phyloP scores from a whole-genome alignment of 495 filamentous ascomycete genomes.

The Aspergillus ostianus region DNA sequence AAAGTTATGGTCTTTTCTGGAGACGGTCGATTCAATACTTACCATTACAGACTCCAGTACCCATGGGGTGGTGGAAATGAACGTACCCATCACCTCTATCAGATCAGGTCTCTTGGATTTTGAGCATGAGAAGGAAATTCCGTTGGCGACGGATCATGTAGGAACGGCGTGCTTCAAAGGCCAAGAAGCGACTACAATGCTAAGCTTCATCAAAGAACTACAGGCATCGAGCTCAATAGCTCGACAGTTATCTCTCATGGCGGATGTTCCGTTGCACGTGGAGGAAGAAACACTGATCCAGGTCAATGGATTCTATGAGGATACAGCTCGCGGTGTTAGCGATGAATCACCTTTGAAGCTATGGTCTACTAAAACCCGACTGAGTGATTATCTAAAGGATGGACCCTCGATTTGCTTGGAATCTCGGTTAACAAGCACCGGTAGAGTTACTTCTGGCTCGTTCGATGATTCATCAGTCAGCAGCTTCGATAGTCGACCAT shows the following conservation, averaged over 20 bases:
- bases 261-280: constrained; percentile 45
- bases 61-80: constrained; percentile 34
- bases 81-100: constrained; percentile 61
- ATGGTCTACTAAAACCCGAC: constrained; percentile 50
- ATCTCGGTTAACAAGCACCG: constrained; percentile 26
- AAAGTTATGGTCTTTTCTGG: constrained; percentile 66
- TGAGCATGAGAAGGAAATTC: constrained; percentile 54
- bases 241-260: constrained; percentile 32
- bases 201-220: constrained; percentile 50
- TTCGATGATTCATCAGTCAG: constrained; percentile 36
- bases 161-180: constrained; percentile 57
- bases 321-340: constrained; percentile 42
- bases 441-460: constrained; percentile 20
- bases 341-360: constrained; percentile 46
- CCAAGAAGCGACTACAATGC: constrained; percentile 45
- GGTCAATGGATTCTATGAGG: constrained; percentile 61
- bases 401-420: constrained; percentile 33
- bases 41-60: constrained; percentile 40
- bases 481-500: constrained; percentile 33
- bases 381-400: constrained; percentile 43
- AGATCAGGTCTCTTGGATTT: constrained; percentile 56
- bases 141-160: constrained; percentile 57
- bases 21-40: constrained; percentile 60
- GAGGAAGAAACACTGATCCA: constrained; percentile 55
- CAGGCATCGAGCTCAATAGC: constrained; percentile 44